These are phyloP conservation scores for Aquilaria sinensis DNA, from an alignment of 345 rosid genomes.

Conservation along the genomic window DNA sequence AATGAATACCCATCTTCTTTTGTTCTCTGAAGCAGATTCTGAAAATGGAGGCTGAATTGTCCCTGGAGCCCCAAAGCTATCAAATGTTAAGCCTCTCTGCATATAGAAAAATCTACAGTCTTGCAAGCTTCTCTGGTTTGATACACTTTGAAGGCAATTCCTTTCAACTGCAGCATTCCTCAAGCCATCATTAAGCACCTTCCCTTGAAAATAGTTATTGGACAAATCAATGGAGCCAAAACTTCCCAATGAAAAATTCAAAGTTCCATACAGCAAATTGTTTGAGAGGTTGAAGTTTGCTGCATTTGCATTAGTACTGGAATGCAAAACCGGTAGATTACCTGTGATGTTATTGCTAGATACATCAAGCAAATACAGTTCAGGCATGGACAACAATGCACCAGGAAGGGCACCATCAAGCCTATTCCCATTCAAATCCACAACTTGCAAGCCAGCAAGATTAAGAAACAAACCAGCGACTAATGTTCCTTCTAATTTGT, in stretches of 20 bases:
- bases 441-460: conserved; percentile 32
- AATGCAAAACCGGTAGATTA: conserved; percentile 25
- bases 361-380: conserved; percentile 49
- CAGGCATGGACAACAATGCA: conserved; percentile 34
- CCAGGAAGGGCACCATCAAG: conserved; percentile 47
- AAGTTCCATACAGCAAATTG: conserved; percentile 62
- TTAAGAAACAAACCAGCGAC: conserved; percentile 32
- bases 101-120: conserved; percentile 50
- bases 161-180: conserved; percentile 33
- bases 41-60: conserved; percentile 20
- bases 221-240: conserved; percentile 55
- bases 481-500: conserved; percentile 29
- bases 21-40: conserved; percentile 19
- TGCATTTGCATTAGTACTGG: conserved; percentile 18
- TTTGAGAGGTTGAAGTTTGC: conserved; percentile 56
- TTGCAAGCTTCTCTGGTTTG: conserved; percentile 41
- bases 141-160: conserved; percentile 46
- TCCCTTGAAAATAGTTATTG: conserved; percentile 76
- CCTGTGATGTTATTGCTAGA: conserved; percentile 58
- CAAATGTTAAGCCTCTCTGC: conserved; percentile 35
- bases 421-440: conserved; percentile 35
- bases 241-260: conserved; percentile 34
- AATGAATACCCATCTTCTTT: conserved; percentile 33
- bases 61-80: conserved; percentile 32
- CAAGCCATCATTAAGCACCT: conserved; percentile 26